Conservation (phyloP, 169 alveolate species). For the Plasmodium chabaudi region DNA sequence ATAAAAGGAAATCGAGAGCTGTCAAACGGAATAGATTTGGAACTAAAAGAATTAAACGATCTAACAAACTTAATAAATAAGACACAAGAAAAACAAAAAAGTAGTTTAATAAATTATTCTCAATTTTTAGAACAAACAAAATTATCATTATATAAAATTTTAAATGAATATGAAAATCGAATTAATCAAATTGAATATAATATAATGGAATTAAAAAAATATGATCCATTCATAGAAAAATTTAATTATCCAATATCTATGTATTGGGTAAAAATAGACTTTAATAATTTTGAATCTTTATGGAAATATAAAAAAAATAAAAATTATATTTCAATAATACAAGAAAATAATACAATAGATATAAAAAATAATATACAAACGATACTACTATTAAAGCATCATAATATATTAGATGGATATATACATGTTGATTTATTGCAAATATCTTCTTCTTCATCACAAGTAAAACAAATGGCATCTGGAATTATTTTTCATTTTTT, state of each 20-base stretch:
- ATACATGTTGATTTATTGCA: slow-evolving; percentile 31
- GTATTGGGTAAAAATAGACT: slow-evolving; percentile 69
- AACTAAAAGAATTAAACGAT: slow-evolving; percentile 37
- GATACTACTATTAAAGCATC: slow-evolving; percentile 46
- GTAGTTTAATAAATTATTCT: slow-evolving; percentile 13
- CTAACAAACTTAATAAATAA: slow-evolving; percentile 31
- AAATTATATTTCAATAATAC: slow-evolving; percentile 34
- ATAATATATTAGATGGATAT: slow-evolving; percentile 49
- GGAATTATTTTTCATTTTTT: slow-evolving; percentile 63
- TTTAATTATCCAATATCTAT: slow-evolving; percentile 66
- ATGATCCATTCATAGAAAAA: slow-evolving; percentile 70
- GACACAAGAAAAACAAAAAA: slow-evolving; percentile 35
- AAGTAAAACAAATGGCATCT: slow-evolving; percentile 40
- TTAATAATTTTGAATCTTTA: slow-evolving; percentile 25
- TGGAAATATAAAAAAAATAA: slow-evolving; percentile 63
- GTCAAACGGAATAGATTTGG: slow-evolving; percentile 39
- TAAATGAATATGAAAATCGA: slow-evolving; percentile 75
- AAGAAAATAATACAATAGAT: slow-evolving; percentile 16
- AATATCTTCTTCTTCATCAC: slow-evolving; percentile 12
- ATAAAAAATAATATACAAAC: slow-evolving; percentile 29
- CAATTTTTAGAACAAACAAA: slow-evolving; percentile 46
- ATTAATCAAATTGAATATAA: slow-evolving; percentile 62
- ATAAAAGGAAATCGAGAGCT: slow-evolving; percentile 32
- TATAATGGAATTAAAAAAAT: slow-evolving; percentile 59
- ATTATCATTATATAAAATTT: slow-evolving; percentile 58